phyloP scores from a whole-genome alignment of 2,329 filamentous ascomycete species.

The Epichloe gansuensis region DNA sequence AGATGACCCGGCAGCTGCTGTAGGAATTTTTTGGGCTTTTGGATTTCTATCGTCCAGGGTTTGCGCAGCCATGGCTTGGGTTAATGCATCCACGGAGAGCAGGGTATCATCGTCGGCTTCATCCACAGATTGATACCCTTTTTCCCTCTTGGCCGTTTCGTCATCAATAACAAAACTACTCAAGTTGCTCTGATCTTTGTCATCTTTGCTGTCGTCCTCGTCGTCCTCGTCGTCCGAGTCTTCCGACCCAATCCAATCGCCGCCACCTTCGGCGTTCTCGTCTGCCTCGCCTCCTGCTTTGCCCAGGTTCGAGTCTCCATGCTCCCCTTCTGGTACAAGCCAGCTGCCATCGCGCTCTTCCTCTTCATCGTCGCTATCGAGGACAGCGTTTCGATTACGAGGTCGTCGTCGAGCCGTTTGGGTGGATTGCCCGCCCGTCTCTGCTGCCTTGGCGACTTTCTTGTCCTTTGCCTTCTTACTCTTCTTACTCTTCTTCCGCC shows the following conservation, averaged over 20 bases:
- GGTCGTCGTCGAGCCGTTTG: slow-evolving; percentile 18
- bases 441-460: slow-evolving; percentile 7
- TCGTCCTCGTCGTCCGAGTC: slow-evolving; percentile 50
- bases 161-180: slow-evolving; percentile 44
- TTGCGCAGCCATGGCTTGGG: slow-evolving; percentile 24
- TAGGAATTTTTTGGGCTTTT: slow-evolving; percentile 1
- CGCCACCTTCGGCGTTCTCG: slow-evolving; percentile 76
- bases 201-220: slow-evolving; percentile 21
- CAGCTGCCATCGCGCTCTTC: slow-evolving; percentile 64
- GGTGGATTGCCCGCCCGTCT: slow-evolving; percentile 12
- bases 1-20: slow-evolving; percentile 15
- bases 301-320: slow-evolving; percentile 47
- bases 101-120: slow-evolving; percentile 21
- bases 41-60: slow-evolving; percentile 18
- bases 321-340: slow-evolving; percentile 61
- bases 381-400: slow-evolving; percentile 42
- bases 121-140: slow-evolving; percentile 14
- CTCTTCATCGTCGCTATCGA: slow-evolving; percentile 57
- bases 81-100: slow-evolving; percentile 23
- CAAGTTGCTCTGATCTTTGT: slow-evolving; percentile 32
- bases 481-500: slow-evolving; percentile 10
- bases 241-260: slow-evolving; percentile 61
- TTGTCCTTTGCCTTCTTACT: slow-evolving; percentile 22
- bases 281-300: slow-evolving; percentile 77
- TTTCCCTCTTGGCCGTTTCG: slow-evolving; percentile 25